Base-by-base conservation (phyloP, 148 eudicot species). In the Fallopia convolvulus region DNA sequence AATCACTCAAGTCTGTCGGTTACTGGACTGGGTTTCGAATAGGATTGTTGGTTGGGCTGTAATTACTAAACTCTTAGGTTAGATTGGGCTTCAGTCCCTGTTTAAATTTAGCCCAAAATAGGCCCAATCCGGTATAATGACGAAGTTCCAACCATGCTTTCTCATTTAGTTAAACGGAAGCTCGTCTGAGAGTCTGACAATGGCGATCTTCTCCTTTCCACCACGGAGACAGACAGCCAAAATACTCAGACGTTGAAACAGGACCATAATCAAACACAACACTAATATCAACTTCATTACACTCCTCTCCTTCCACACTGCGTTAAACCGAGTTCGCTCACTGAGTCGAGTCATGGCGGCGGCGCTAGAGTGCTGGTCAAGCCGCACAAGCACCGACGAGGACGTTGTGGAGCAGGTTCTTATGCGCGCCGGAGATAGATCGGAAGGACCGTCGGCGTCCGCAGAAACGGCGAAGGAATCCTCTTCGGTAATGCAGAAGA, bases 341-440 rank as follows among this genome's bases (percentile, higher is more conserved):
- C 21, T 36, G 10, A 39, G 20, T 18, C n/a, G 10, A 39, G 20
- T 18, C n/a, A 94, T 92, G 98, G 90, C 97, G 15, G 91, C 98
- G 6, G 97, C 98, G 6, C 79, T 94, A 3, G 98, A 94, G 76
- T 94, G 98, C 90, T 94, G 98, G 98, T 90, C 98, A 7, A 84
- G 92, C 77, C 81, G 91, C 9, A 80, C 90, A 0, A 86, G 90
- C 83, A 85, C 89, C 13, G 98, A 91, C 49, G 97, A 93, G 52
- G 98, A 93, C 74, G 79, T 83, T 68, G 94, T 89, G 56, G 95
- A 92, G 80, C 95, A 93, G 42, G 94, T 91, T 0, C 80, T 91
- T 5, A 93, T 93, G 97, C 82, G 89, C 9, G 83, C 92, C n/a
- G 79, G 86, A 3, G 83, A 89, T 87, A 87, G 99, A 94, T 94